Conservation (phyloP, 352 stramenopile species). For the Pythium coloratum region DNA sequence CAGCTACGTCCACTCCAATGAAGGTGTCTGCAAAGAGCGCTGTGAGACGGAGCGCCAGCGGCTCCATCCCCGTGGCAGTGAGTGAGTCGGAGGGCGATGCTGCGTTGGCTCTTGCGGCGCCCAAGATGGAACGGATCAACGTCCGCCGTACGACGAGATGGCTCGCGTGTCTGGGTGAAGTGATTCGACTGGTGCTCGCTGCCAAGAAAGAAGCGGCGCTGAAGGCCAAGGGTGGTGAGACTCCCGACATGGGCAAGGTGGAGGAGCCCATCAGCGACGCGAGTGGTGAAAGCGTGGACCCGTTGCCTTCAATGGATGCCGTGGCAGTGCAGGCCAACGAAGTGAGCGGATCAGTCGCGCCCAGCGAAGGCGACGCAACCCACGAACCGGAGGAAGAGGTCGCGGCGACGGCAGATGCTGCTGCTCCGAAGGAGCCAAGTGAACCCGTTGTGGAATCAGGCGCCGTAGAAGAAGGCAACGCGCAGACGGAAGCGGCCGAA, state of each 20-base stretch:
- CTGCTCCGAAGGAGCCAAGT: neutral
- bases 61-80: neutral
- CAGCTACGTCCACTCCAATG: neutral
- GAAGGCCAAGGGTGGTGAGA: neutral
- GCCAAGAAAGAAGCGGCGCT: slow-evolving; percentile 12
- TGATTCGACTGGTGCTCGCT: slow-evolving; percentile 54
- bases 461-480: neutral
- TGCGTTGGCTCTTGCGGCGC: slow-evolving; percentile 38
- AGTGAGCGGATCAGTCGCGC: neutral
- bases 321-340: neutral
- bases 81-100: slow-evolving; percentile 24
- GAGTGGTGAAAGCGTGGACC: neutral
- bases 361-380: neutral
- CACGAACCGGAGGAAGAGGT: neutral
- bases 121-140: slow-evolving; percentile 82
- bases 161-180: slow-evolving; percentile 61
- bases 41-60: neutral
- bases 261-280: neutral
- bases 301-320: neutral
- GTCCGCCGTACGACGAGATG: slow-evolving; percentile 74
- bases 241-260: neutral
- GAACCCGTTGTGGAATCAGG: neutral
- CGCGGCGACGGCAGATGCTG: neutral
- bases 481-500: neutral
- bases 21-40: slow-evolving; percentile 10